Evolutionary conservation across 108 stramenopile genomes (phyloP), one percentile per base, ranked within the genome.

Genomic region (Cyclostephanos invisitatus): DNA sequence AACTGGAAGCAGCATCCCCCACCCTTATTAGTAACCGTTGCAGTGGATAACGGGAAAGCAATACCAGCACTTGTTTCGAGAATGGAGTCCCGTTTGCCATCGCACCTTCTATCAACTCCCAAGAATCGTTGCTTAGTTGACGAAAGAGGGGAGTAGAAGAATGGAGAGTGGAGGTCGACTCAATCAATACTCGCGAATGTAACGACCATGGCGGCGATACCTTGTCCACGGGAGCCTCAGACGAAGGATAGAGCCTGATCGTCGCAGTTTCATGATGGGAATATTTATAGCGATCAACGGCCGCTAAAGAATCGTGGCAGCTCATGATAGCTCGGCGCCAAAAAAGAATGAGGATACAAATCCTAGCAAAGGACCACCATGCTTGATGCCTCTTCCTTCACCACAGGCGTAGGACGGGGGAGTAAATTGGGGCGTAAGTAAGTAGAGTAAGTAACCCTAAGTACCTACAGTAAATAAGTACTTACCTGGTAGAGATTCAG

Each of bases 231-330:
- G 7, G 64, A 8, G 64, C 28, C 42, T 25, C 22, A 6, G 63
- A 15, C 42, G 72, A 53, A 27, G 67, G 59, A 49, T 71, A 49
- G 47, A 77, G 56, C 38, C 48, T 64, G 42, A 78, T 60, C 14
- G 70, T 71, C 20, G 77, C 70, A 29, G 70, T 71, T 66, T 78
- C 77, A 42, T 78, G 58, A 27, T 71, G 77, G 28, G 49, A 60
- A 57, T 66, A 69, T 55, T 62, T 42, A 47, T 69, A 67, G 21
- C 60, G 18, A 37, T 61, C 46, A 21, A 17, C 25, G 11, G 21
- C 47, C 27, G 64, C 46, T 21, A 27, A 27, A 29, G 64, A 29
- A 12, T 64, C 49, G 11, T 50, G 20, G 49, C 64, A 50, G 49
- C 64, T 64, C 49, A 64, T 50, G 20, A 17, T 44, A 2, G 17